Percentiles rank a stretch among this genome's conserved stretches.
Conservation (phyloP, 208 protist species). For the Trypanosoma mega region DNA sequence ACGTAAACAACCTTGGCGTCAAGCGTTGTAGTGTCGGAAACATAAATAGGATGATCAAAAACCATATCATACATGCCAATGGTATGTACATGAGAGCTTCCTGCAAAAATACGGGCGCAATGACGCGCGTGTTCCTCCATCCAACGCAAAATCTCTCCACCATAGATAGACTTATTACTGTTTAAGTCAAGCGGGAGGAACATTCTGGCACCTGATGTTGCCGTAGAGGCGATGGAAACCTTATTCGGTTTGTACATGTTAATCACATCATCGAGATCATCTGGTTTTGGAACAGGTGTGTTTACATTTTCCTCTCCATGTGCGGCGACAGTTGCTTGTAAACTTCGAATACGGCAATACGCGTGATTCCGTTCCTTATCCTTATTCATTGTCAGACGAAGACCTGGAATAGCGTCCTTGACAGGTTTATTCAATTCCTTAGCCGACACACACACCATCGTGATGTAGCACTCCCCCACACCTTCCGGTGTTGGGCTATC, state of each 20-base stretch:
- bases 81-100: conserved; percentile 31
- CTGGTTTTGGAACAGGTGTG: conserved; percentile 1
- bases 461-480: conserved; percentile 43
- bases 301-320: background rate
- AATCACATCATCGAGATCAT: conserved; percentile 29
- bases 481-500: conserved; percentile 19
- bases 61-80: conserved; percentile 55
- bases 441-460: conserved; percentile 20
- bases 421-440: background rate
- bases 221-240: conserved; percentile 25
- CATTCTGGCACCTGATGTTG: conserved; percentile 16
- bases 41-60: conserved; percentile 46
- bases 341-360: conserved; percentile 24
- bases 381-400: conserved; percentile 17
- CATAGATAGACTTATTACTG: conserved; percentile 58
- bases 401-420: conserved; percentile 20
- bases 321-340: conserved; percentile 10
- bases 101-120: conserved; percentile 55
- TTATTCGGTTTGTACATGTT: conserved; percentile 31
- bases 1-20: conserved; percentile 47
- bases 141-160: conserved; percentile 46
- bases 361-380: conserved; percentile 25
- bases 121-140: conserved; percentile 59
- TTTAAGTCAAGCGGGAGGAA: conserved; percentile 38
- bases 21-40: conserved; percentile 30